Conservation (phyloP, 805 yeast species). For the Diddensiella transvaalensis region DNA sequence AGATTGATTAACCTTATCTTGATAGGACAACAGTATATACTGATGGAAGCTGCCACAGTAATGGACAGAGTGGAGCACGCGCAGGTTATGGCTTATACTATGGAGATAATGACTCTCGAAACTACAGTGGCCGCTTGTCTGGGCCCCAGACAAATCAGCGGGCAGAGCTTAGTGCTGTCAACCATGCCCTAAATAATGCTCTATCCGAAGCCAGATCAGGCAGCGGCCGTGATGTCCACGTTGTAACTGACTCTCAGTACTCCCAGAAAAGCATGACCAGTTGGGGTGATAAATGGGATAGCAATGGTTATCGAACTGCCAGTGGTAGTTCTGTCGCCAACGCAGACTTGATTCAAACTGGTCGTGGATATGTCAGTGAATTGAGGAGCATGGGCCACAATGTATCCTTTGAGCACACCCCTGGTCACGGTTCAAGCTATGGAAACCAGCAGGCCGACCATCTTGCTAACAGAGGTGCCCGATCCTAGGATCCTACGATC, state of each 20-base stretch:
- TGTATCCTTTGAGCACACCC: slow-evolving; percentile 56
- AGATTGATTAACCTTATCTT: too few species aligned
- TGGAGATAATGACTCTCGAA: slow-evolving; percentile 52
- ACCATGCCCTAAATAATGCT: slow-evolving; percentile 49
- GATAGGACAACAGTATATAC: slow-evolving; percentile 53
- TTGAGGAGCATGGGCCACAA: slow-evolving; percentile 31
- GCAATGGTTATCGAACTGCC: slow-evolving; percentile 50
- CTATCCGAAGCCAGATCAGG: slow-evolving; percentile 9
- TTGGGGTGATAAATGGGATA: slow-evolving; percentile 58
- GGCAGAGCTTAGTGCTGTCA: slow-evolving; percentile 72
- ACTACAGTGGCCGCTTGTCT: slow-evolving; percentile 50
- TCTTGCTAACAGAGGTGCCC: slow-evolving; percentile 46
- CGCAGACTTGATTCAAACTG: slow-evolving; percentile 45
- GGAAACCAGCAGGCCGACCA: slow-evolving; percentile 80
- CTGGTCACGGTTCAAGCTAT: slow-evolving; percentile 62
- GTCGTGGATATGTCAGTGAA: slow-evolving; percentile 36
- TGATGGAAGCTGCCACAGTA: slow-evolving; percentile 73
- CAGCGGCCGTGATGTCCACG: slow-evolving; percentile 34
- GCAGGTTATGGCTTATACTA: slow-evolving; percentile 76
- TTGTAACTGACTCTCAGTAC: slow-evolving; percentile 71
- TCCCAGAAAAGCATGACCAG: slow-evolving; percentile 50
- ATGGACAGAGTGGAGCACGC: slow-evolving; percentile 43
- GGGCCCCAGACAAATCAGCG: slow-evolving; percentile 68
- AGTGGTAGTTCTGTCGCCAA: slow-evolving; percentile 48
- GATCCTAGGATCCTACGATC: too few species aligned